A percentile compares a stretch with the other conserved stretches of the same genome.
phyloP scores from a whole-genome alignment of 2,329 filamentous ascomycete genomes.

The Plenodomus biglobosus region DNA sequence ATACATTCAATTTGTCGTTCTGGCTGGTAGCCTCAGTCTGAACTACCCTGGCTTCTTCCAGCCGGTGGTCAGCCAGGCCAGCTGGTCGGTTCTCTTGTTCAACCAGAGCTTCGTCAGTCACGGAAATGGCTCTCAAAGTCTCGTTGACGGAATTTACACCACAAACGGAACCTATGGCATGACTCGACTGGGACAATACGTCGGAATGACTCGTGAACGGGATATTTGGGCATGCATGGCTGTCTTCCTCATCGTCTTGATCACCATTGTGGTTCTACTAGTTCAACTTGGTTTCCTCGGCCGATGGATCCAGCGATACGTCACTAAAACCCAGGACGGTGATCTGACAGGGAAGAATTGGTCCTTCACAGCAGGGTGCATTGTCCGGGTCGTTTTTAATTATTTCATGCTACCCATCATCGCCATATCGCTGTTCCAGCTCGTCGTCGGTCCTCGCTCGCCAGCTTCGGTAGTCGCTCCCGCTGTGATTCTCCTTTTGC shows the following conservation, averaged over 20 bases:
- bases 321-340: constrained; percentile 75
- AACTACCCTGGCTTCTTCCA: constrained; percentile 94
- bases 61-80: constrained; percentile 80
- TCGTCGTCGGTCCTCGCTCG: constrained; percentile 72
- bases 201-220: constrained; percentile 72
- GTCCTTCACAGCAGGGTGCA: constrained; percentile 66
- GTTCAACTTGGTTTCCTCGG: constrained; percentile 75
- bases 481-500: constrained; percentile 71
- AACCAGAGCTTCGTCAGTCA: constrained; percentile 83
- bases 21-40: constrained; percentile 84
- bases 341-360: constrained; percentile 89
- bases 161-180: constrained; percentile 78
- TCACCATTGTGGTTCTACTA: constrained; percentile 66
- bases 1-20: constrained; percentile 89
- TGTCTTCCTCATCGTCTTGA: constrained; percentile 80
- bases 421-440: constrained; percentile 84
- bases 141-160: constrained; percentile 85
- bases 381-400: constrained; percentile 83
- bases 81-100: constrained; percentile 91
- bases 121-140: constrained; percentile 63
- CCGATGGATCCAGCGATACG: constrained; percentile 73
- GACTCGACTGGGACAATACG: constrained; percentile 74
- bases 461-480: constrained; percentile 71
- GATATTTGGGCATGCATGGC: constrained; percentile 97
- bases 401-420: constrained; percentile 88